Evolutionary conservation across 1,284 basidiomycete genomes (phyloP).

Genomic region (Leucoagaricus sp.): DNA sequence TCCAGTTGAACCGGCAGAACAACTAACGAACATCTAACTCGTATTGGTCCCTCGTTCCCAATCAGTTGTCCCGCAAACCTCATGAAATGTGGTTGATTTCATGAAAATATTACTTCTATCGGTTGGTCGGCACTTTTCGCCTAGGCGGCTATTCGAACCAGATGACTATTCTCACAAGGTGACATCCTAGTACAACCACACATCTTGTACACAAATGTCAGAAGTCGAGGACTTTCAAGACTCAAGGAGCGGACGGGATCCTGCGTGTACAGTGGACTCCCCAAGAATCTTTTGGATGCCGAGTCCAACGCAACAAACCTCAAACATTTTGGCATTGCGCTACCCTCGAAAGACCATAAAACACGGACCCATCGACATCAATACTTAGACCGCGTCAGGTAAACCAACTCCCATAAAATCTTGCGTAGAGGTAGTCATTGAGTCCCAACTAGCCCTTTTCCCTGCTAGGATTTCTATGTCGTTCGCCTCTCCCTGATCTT

Average conservation of each 20-base stretch:
- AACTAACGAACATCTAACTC: not conserved
- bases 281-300: not conserved
- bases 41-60: not conserved
- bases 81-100: not conserved
- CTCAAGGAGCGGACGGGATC: conserved; percentile 3
- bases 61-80: not conserved
- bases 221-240: not conserved
- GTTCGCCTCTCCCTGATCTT: not conserved
- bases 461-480: not conserved
- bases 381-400: no score
- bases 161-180: not conserved
- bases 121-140: not conserved
- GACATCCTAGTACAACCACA: conserved; percentile 1
- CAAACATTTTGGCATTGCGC: no score
- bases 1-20: not conserved
- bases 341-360: no score
- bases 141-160: not conserved
- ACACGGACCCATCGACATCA: no score
- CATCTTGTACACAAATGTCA: not conserved
- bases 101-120: not conserved
- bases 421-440: not conserved
- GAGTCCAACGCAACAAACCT: not conserved
- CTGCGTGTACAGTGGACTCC: no score
- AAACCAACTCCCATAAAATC: no score
- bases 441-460: conserved; percentile 6